Evolutionary conservation across 352 stramenopile species (phyloP).

Genomic region (Globisporangium cystogenes): DNA sequence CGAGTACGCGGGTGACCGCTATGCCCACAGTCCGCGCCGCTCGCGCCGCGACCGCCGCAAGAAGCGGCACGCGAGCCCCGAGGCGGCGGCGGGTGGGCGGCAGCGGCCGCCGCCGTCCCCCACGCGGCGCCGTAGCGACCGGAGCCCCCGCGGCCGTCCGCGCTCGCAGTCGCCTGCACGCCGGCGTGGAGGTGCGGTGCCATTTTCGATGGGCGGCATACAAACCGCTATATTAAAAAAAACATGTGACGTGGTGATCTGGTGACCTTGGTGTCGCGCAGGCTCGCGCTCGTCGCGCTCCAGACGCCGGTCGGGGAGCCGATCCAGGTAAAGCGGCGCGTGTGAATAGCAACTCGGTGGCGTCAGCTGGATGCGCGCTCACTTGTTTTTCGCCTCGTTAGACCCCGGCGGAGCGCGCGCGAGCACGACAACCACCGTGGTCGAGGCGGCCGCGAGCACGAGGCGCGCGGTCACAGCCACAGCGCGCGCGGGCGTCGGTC

Average conservation of each 20-base stretch:
- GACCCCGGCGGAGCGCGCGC: constrained; percentile 6
- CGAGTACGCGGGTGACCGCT: constrained; percentile 3
- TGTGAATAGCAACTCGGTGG: no score
- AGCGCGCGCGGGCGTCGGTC: constrained; percentile 11
- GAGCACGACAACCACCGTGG: constrained; percentile 9
- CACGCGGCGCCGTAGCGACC: constrained; percentile 9
- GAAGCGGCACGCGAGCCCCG: constrained; percentile 23
- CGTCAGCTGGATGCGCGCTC: no score
- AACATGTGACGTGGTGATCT: neutral
- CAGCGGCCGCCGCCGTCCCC: constrained; percentile 5
- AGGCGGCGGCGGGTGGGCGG: constrained; percentile 3
- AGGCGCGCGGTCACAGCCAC: constrained; percentile 9
- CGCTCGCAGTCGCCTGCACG: constrained; percentile 9
- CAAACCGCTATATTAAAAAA: neutral
- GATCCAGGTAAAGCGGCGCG: constrained; percentile 4
- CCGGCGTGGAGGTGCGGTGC: constrained; percentile 6
- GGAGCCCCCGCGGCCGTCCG: constrained; percentile 1
- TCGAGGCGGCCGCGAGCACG: constrained; percentile 3
- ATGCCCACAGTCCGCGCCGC: constrained; percentile 15
- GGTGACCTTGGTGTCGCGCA: neutral
- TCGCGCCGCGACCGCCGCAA: constrained; percentile 11
- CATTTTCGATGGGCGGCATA: neutral
- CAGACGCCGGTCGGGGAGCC: constrained; percentile 12
- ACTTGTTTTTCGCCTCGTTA: neutral
- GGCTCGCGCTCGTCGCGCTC: constrained; percentile 15